Conservation (phyloP, 164 flowering plant species). For the Annona cherimola region DNA sequence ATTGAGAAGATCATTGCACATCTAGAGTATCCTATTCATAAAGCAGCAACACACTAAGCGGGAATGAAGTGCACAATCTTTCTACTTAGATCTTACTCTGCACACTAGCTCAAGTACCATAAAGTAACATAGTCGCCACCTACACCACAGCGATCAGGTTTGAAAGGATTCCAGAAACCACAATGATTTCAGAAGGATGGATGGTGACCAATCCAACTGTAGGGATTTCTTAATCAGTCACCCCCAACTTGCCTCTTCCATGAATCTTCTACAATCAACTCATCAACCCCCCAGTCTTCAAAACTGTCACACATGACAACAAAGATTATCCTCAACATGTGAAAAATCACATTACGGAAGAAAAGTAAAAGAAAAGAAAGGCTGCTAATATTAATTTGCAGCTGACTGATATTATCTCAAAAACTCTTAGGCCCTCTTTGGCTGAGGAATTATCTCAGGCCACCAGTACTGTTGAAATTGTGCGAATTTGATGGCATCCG, state of each 20-base stretch:
- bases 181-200: not conserved
- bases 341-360: not conserved
- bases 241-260: constrained; percentile 99
- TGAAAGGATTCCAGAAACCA: not conserved
- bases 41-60: not conserved
- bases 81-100: not conserved
- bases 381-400: too few relatives aligned
- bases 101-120: not conserved
- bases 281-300: constrained; percentile 97
- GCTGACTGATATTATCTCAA: too few relatives aligned
- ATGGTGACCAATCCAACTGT: not conserved
- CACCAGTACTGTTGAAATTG: too few relatives aligned
- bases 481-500: too few relatives aligned
- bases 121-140: not conserved
- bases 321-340: not conserved
- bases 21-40: too few relatives aligned
- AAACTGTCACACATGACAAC: constrained; percentile 32
- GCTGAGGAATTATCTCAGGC: too few relatives aligned
- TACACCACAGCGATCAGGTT: not conserved
- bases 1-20: too few relatives aligned
- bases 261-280: constrained; percentile 87
- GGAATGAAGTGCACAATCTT: not conserved
- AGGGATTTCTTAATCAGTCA: constrained; percentile 28
- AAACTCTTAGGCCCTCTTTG: too few relatives aligned
- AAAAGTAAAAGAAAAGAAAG: too few relatives aligned